phyloP scores from a whole-genome alignment of 192 early-diverging fungal genomes.

The Mortierella alpina region DNA sequence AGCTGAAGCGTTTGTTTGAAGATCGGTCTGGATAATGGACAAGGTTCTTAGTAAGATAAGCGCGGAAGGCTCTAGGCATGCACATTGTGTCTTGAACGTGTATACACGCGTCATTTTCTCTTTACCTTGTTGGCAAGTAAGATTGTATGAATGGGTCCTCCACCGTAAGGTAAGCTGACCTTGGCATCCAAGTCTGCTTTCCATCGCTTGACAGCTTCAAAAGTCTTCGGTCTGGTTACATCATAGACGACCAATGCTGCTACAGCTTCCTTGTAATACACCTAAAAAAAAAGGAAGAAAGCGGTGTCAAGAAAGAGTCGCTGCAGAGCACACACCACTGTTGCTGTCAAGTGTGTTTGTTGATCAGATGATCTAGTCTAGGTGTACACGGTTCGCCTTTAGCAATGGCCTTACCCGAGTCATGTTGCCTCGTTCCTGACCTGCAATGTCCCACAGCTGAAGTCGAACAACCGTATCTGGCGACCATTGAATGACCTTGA shows the following conservation, averaged over 20 bases:
- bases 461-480: conserved; percentile 64
- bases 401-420: conserved; percentile 54
- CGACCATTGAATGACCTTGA: conserved; percentile 68
- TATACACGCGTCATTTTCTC: background rate
- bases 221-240: conserved; percentile 65
- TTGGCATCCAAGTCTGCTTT: conserved; percentile 70
- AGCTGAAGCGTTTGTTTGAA: conserved; percentile 46
- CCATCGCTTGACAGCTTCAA: conserved; percentile 67
- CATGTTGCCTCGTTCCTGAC: conserved; percentile 64
- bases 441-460: conserved; percentile 74
- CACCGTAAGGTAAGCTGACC: conserved; percentile 65
- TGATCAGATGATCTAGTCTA: too few species aligned
- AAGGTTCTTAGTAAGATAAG: background rate
- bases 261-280: conserved; percentile 70
- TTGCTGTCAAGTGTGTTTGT: too few species aligned
- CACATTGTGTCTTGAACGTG: too few species aligned
- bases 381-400: too few species aligned
- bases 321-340: background rate
- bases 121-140: conserved; percentile 69
- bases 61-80: background rate
- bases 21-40: conserved; percentile 49
- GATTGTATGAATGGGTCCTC: conserved; percentile 64
- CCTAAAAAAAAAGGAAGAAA: conserved; percentile 17
- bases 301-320: background rate
- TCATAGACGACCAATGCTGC: conserved; percentile 71